Base-by-base conservation (phyloP, 2,329 filamentous ascomycete genomes). In the Tolypocladium tropicale region DNA sequence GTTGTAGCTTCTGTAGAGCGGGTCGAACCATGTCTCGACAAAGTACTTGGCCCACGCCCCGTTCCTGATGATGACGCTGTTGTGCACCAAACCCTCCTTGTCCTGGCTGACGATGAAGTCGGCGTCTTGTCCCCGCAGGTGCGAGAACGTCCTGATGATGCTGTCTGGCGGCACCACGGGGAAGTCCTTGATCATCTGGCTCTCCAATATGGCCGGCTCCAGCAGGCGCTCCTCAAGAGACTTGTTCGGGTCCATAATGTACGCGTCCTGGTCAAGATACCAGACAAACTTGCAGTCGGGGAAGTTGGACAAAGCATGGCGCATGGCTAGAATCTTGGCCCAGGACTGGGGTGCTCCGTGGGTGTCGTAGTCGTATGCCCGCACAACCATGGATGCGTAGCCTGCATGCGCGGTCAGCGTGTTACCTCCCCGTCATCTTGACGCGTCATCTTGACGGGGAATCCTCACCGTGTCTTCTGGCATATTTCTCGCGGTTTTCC, bases 1-100 rank as follows among this genome's bases (percentile, higher is more conserved):
- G 68, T 96, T 95, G 74, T 99, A 99, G 62, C 80, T 89, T 60
- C 93, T 81, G 73, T 95, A 99, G 48, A 97, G 76, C 52, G 94
- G 94, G 69, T 97, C 91, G 67, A 94, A 95, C 94, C 94, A 99
- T 1, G 89, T 88, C 69, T 99, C 94, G 21, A 97, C 73, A 67
- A 99, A 90, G 76, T 89, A 99, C 67, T 88, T 88, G 49, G 89
- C 88, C 90, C 93, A 99, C 55, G 94, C 90, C 25, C 92, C 90
- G 58, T 88, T 89, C 59, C 84, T 80, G 14, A 99, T 69, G 16
- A 97, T 76, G 59, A 96, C 87, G 71, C 90, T 96, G 12, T 83
- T 84, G 18, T 85, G 80, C 30, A 84, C 83, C 54, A 99, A 69
- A 6, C 93, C 92, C 37, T 89, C 86, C 52, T 81, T 82, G 67